Base-by-base conservation (phyloP, 345 rosid species). In the Murraya koenigii region DNA sequence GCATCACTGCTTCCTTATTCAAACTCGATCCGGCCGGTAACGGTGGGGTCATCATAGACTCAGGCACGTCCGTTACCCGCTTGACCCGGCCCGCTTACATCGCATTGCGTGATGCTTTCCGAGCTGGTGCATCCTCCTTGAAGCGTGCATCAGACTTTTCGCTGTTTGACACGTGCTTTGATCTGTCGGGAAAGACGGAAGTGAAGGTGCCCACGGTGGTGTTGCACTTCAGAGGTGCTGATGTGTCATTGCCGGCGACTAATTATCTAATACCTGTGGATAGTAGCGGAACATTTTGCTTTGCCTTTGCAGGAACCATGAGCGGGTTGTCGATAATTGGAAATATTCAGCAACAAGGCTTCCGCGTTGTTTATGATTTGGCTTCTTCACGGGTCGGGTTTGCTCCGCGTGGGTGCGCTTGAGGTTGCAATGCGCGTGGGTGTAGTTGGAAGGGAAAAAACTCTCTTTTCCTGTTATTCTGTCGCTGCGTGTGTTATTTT, bases 311-410 rank as follows among this genome's bases (percentile, higher is more conserved):
- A 17, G 99, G 95, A 36, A 94, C 98, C 6, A 82, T 80, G 91
- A 84, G 97, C 75, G 94, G 97, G 54, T 79, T 96, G 71, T 91
- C 99, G 49, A 94, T 96, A 9, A 80, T 96, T 15, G 99, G 98
- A 52, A 96, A 96, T 60, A 94, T 96, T 66, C 99, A 96, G 89
- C 99, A 96, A 63, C 99, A 96, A 63, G 93, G 99, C 2, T 91
- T 96, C 87, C 93, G 99, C 84, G 97, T 96, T 22, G 88, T 91
- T 1, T 96, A 84, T 54, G 99, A 96, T 66, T 73, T 90, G 77
- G 87, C 85, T 30, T 90, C 87, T 74, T 90, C 92, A 0, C 82
- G 95, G 80, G 84, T 96, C 81, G 99, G 99, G 76, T 96, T 96
- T 78, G 88, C 97, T 26, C 94, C 97, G 25, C 87, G 91, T 32